Evolutionary conservation across 2,329 filamentous ascomycete species (phyloP).

Genomic region (Penicillium sp.): DNA sequence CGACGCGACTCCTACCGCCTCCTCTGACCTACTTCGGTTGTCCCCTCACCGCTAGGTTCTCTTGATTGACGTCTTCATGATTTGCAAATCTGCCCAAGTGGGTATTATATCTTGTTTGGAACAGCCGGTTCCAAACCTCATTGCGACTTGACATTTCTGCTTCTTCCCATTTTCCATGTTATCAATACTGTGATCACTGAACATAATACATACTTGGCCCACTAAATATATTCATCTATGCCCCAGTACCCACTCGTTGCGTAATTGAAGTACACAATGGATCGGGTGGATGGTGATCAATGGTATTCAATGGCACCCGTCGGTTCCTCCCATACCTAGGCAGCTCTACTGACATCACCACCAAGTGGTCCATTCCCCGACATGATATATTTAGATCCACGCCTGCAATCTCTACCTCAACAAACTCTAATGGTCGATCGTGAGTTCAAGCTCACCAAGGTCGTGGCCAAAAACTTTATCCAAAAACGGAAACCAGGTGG

Average conservation of each 20-base stretch:
- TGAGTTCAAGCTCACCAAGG: neutral
- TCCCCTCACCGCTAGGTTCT: neutral
- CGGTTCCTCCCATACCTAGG: neutral
- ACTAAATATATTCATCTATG: neutral
- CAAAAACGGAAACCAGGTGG: neutral
- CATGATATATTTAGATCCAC: neutral
- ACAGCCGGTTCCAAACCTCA: neutral
- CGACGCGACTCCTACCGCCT: neutral
- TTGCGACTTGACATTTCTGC: neutral
- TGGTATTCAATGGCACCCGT: neutral
- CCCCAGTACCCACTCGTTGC: neutral
- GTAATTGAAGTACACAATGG: neutral
- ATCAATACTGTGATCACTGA: conserved; percentile 11
- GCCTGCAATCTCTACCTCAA: neutral
- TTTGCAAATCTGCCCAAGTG: neutral
- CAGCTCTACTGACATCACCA: neutral
- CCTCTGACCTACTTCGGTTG: neutral
- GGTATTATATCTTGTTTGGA: neutral
- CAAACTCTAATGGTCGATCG: neutral
- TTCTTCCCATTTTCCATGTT: conserved; percentile 8
- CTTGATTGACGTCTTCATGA: conserved; percentile 3
- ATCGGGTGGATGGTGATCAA: neutral
- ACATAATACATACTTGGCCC: conserved; percentile 15
- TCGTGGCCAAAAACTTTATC: neutral
- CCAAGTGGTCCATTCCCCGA: neutral